A percentile compares a stretch with the other conserved stretches of the same genome.
These are phyloP conservation scores for Apophysomyces ossiformis DNA, from an alignment of 371 early-diverging fungal species.

Conservation along the genomic window DNA sequence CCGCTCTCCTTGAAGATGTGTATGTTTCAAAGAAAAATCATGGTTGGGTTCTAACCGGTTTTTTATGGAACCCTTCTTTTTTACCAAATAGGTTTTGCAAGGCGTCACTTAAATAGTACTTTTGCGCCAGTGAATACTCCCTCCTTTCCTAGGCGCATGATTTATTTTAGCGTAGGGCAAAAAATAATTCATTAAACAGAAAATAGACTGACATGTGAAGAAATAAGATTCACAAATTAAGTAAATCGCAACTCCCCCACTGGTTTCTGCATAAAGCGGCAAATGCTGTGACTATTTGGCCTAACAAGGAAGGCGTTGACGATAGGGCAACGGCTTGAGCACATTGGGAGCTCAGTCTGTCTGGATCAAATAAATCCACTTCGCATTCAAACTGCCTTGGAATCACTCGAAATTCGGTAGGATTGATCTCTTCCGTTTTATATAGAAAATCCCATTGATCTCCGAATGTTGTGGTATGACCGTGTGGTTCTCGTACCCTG, in stretches of 20 bases:
- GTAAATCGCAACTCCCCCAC: not conserved
- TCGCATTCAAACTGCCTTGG: slow-evolving; percentile 23
- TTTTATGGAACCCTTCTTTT: too few species aligned
- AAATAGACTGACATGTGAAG: not conserved
- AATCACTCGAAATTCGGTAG: slow-evolving; percentile 1
- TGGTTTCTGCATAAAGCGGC: not conserved
- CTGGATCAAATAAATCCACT: slow-evolving; percentile 22
- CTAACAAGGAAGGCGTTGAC: not conserved
- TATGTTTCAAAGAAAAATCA: too few species aligned
- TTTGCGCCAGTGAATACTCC: too few species aligned
- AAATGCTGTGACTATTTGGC: too few species aligned
- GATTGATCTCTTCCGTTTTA: slow-evolving; percentile 3
- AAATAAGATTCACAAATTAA: not conserved
- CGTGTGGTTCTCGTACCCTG: not conserved
- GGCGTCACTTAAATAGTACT: too few species aligned
- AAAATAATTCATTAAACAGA: too few species aligned
- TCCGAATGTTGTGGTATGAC: slow-evolving; percentile 7
- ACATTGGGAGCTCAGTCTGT: slow-evolving; percentile 3
- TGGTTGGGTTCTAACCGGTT: too few species aligned
- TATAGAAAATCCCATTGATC: slow-evolving; percentile 24
- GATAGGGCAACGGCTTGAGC: not conserved
- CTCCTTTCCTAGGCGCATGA: too few species aligned
- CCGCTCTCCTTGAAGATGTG: too few species aligned
- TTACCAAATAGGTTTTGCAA: too few species aligned
- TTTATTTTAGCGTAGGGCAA: too few species aligned